phyloP scores from a whole-genome alignment of 2,329 filamentous ascomycete genomes.

The Fusarium heterosporum region DNA sequence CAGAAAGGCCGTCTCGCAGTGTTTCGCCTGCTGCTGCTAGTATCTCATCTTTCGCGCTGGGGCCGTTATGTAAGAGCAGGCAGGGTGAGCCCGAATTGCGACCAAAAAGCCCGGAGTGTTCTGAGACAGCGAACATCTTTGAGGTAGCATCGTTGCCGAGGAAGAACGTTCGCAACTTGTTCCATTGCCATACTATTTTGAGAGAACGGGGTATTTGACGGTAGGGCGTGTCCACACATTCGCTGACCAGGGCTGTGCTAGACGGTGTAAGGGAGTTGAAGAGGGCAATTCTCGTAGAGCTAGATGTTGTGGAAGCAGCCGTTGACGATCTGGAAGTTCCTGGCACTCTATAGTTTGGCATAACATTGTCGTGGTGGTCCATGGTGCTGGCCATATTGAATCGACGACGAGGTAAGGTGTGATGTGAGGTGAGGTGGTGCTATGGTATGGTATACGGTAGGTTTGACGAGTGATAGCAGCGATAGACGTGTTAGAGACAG shows the following conservation, averaged over 20 bases:
- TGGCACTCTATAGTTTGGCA: slow-evolving; percentile 17
- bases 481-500: slow-evolving; percentile 7
- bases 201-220: slow-evolving; percentile 23
- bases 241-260: slow-evolving; percentile 37
- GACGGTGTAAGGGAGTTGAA: slow-evolving; percentile 34
- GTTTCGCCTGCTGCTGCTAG: slow-evolving; percentile 34
- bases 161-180: slow-evolving; percentile 35
- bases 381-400: slow-evolving; percentile 21
- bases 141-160: slow-evolving; percentile 29
- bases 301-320: slow-evolving; percentile 30
- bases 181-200: slow-evolving; percentile 41
- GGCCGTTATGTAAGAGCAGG: slow-evolving; percentile 34
- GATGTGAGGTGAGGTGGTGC: not conserved
- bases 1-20: slow-evolving; percentile 22
- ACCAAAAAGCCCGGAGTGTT: slow-evolving; percentile 33
- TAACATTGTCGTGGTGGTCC: slow-evolving; percentile 17
- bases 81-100: slow-evolving; percentile 28
- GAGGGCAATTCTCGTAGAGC: slow-evolving; percentile 32
- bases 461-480: not conserved
- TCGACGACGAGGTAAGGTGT: not conserved
- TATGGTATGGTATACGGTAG: not conserved
- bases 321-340: slow-evolving; percentile 32
- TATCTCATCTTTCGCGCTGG: slow-evolving; percentile 30
- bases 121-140: slow-evolving; percentile 37
- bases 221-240: slow-evolving; percentile 29